phyloP scores from a whole-genome alignment of 495 filamentous ascomycete species.

The Mycothermus thermophilus region DNA sequence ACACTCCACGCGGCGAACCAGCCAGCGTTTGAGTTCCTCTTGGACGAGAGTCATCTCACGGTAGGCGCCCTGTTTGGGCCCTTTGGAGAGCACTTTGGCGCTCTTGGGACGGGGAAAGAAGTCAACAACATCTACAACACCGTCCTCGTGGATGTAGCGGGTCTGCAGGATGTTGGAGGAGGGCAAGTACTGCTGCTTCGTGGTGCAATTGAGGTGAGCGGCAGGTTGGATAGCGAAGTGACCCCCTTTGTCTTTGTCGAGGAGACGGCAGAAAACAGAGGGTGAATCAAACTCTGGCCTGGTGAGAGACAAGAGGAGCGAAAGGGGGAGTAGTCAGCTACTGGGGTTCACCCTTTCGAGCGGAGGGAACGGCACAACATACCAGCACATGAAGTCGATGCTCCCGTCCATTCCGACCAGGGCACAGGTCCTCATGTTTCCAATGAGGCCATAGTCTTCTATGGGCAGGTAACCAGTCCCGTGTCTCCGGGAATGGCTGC shows the following conservation, averaged over 20 bases:
- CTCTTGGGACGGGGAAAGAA: slow-evolving; percentile 53
- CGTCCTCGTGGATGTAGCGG: slow-evolving; percentile 55
- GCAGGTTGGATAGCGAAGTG: slow-evolving; percentile 49
- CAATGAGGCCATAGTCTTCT: slow-evolving; percentile 63
- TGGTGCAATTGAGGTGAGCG: slow-evolving; percentile 34
- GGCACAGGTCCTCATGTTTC: slow-evolving; percentile 66
- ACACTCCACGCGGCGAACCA: slow-evolving; percentile 57
- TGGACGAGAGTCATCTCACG: slow-evolving; percentile 36
- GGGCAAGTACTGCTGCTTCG: slow-evolving; percentile 56
- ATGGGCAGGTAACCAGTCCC: slow-evolving; percentile 44
- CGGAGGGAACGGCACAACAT: slow-evolving; percentile 11
- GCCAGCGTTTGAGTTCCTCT: slow-evolving; percentile 42
- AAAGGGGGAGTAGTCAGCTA: too few relatives aligned
- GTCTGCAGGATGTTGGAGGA: slow-evolving; percentile 58
- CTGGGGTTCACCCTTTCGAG: too few relatives aligned
- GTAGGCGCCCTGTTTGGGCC: slow-evolving; percentile 32
- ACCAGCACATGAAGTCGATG: slow-evolving; percentile 66
- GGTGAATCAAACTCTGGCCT: slow-evolving; percentile 58
- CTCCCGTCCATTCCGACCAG: slow-evolving; percentile 57
- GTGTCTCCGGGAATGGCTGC: slow-evolving; percentile 16
- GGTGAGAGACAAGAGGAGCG: slow-evolving; percentile 3
- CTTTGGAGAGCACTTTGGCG: slow-evolving; percentile 27
- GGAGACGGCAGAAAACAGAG: slow-evolving; percentile 49
- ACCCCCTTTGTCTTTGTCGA: slow-evolving; percentile 59
- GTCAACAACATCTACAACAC: slow-evolving; percentile 54